Evolutionary conservation across 306 rosid genomes (phyloP).

Genomic region (Begonia loranthoides): DNA sequence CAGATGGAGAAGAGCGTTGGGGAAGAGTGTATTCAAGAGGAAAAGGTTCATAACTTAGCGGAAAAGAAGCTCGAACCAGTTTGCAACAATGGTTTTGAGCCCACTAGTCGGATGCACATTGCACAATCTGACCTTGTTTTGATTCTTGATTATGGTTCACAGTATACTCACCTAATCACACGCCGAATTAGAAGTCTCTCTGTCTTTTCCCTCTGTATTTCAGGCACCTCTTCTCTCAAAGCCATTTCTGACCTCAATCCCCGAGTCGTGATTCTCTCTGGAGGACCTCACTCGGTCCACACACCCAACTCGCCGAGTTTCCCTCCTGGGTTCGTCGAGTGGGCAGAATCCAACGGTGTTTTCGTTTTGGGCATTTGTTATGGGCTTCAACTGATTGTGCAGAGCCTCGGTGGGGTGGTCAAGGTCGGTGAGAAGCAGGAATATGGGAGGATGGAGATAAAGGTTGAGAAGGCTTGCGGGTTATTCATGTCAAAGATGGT

Average conservation of each 20-base stretch:
- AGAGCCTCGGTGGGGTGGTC: conserved; percentile 76
- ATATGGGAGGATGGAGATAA: conserved; percentile 85
- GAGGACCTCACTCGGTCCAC: conserved; percentile 97
- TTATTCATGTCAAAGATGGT: conserved; percentile 28
- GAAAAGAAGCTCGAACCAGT: not conserved
- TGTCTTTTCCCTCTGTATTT: conserved; percentile 76
- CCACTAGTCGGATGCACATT: not conserved
- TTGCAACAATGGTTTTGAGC: not conserved
- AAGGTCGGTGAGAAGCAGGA: conserved; percentile 63
- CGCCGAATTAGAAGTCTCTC: conserved; percentile 81
- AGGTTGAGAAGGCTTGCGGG: conserved; percentile 28
- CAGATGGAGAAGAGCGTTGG: not conserved
- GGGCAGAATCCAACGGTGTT: conserved; percentile 58
- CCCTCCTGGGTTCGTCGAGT: conserved; percentile 50
- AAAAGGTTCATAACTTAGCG: not conserved
- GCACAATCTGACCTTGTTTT: conserved; percentile 48
- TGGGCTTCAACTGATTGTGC: conserved; percentile 80
- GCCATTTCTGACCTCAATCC: conserved; percentile 61
- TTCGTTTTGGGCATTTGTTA: conserved; percentile 78
- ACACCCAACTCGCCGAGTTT: conserved; percentile 60
- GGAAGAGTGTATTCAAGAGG: not conserved
- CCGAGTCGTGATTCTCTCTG: conserved; percentile 72
- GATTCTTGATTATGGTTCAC: conserved; percentile 85
- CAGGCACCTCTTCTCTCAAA: conserved; percentile 61
- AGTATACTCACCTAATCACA: conserved; percentile 92